Conservation (phyloP, 2,329 filamentous ascomycete species). For the Colletotrichum zoysiae region DNA sequence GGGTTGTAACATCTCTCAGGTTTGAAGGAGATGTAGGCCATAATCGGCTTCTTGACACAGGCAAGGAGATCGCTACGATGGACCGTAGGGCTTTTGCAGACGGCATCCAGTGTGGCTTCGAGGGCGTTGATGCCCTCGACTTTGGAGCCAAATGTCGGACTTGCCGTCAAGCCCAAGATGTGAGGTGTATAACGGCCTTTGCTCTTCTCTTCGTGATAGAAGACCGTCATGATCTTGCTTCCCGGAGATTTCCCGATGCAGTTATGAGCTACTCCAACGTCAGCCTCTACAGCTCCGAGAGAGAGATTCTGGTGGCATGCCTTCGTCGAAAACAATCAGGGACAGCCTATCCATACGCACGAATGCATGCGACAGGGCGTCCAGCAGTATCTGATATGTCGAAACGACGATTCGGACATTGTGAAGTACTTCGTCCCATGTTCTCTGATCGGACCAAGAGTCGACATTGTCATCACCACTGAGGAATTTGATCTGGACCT, state of each 20-base stretch:
- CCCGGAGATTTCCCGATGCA: conserved; percentile 74
- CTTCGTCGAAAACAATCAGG: conserved; percentile 87
- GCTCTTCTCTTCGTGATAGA: conserved; percentile 69
- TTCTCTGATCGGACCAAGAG: conserved; percentile 74
- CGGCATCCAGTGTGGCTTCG: conserved; percentile 77
- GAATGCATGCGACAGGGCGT: conserved; percentile 82
- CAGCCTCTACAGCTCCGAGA: conserved; percentile 27
- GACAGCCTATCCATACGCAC: conserved; percentile 73
- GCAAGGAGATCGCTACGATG: conserved; percentile 78
- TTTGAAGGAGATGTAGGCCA: conserved; percentile 56
- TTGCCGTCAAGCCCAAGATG: conserved; percentile 85
- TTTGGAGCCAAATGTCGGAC: conserved; percentile 75
- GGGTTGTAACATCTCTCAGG: conserved; percentile 44
- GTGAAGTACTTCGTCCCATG: conserved; percentile 76
- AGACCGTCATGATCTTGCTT: conserved; percentile 78
- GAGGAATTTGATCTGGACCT: conserved; percentile 71
- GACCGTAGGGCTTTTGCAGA: conserved; percentile 75
- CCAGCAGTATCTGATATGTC: conserved; percentile 79
- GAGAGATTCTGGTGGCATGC: conserved; percentile 55
- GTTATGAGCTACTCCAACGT: conserved; percentile 73
- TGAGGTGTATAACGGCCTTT: conserved; percentile 63
- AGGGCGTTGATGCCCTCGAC: conserved; percentile 69
- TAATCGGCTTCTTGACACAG: conserved; percentile 74
- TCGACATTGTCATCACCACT: conserved; percentile 78
- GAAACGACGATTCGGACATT: conserved; percentile 81